Conservation (phyloP, 306 rosid genomes). For the Casuarina equisetifolia region DNA sequence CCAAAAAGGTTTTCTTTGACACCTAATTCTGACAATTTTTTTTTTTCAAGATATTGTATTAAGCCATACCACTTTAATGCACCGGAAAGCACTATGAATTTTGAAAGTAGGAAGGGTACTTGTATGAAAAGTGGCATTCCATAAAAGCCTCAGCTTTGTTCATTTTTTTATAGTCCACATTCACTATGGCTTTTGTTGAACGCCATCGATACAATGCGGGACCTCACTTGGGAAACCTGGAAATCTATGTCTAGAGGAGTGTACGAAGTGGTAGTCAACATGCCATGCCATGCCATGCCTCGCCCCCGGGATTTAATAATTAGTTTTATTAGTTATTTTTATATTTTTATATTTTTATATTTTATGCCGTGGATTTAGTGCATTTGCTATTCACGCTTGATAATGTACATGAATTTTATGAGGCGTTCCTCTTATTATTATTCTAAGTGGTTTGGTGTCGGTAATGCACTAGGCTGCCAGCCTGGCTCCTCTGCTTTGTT, state of each 20-base stretch:
- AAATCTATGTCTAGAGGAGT: slow-evolving; percentile 6
- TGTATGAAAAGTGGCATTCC: background rate
- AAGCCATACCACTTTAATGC: background rate
- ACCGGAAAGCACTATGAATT: background rate
- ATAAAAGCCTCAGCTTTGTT: background rate
- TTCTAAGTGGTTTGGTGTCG: slow-evolving; percentile 1
- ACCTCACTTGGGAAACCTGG: background rate
- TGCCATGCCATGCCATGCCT: slow-evolving; percentile 7
- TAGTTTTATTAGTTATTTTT: background rate
- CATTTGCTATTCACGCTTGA: background rate
- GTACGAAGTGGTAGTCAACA: slow-evolving; percentile 15
- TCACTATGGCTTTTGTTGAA: background rate
- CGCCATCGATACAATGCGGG: slow-evolving; percentile 15
- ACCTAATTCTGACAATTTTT: background rate
- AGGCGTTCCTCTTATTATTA: no score
- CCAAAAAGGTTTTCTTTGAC: slow-evolving; percentile 22
- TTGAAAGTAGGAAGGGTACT: background rate
- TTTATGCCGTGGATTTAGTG: slow-evolving; percentile 1
- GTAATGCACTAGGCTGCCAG: background rate
- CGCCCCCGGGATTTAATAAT: background rate
- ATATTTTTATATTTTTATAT: background rate
- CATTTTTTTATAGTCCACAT: background rate
- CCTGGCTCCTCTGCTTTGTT: no score
- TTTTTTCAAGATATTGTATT: background rate
- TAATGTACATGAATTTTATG: no score